phyloP scores from a whole-genome alignment of 352 stramenopile genomes.

The Aphanomyces euteiches region DNA sequence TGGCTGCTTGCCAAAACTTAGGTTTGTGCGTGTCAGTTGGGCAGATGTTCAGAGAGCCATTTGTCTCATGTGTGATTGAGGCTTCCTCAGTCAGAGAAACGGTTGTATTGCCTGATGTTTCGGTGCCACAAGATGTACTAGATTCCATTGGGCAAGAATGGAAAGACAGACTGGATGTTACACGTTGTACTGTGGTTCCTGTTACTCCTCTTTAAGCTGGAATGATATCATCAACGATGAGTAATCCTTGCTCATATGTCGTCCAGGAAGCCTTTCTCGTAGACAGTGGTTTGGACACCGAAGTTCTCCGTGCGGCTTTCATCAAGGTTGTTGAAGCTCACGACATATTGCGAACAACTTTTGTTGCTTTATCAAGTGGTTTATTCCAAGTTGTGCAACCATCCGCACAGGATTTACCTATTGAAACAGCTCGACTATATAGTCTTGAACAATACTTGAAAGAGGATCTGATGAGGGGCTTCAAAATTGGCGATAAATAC shows the following conservation, averaged over 20 bases:
- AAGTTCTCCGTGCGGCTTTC: not conserved
- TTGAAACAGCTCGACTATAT: not conserved
- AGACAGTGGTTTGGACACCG: not conserved
- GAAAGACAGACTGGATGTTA: too few species aligned
- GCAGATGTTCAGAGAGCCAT: not conserved
- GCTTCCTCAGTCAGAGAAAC: not conserved
- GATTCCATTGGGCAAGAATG: too few species aligned
- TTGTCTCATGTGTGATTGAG: not conserved
- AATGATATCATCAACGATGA: too few species aligned
- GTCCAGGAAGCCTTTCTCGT: not conserved
- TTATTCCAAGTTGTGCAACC: constrained; percentile 1
- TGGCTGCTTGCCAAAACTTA: not conserved
- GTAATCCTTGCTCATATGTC: too few species aligned
- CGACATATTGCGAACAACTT: not conserved
- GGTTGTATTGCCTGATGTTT: not conserved
- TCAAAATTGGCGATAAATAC: not conserved
- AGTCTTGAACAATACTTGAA: constrained; percentile 4
- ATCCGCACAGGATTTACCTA: not conserved
- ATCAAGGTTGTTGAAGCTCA: not conserved
- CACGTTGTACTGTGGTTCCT: too few species aligned
- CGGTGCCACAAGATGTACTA: not conserved
- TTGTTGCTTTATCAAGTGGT: not conserved
- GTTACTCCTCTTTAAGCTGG: too few species aligned
- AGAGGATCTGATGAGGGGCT: constrained; percentile 11
- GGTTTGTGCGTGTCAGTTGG: not conserved